Evolutionary conservation across 2,329 filamentous ascomycete species (phyloP).

Genomic region (Pseudocercospora macadamiae): DNA sequence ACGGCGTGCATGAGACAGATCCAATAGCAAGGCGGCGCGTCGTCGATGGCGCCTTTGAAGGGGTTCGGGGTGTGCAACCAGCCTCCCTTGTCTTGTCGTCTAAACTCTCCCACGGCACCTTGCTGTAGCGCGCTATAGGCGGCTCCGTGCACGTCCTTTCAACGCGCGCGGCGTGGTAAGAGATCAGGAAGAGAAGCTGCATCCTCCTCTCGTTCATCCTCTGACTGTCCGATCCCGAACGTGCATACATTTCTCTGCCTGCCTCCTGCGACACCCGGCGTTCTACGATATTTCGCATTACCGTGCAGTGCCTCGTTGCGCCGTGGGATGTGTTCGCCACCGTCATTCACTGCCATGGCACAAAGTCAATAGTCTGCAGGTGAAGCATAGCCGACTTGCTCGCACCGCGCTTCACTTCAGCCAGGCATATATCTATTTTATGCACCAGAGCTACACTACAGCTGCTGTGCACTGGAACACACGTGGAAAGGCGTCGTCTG

Average conservation of each 20-base stretch:
- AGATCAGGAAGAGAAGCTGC: background rate
- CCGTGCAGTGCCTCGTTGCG: background rate
- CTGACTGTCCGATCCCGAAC: background rate
- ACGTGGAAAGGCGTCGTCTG: conserved; percentile 18
- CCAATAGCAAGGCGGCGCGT: conserved; percentile 8
- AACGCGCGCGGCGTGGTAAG: background rate
- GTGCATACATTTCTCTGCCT: background rate
- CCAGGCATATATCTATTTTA: conserved; percentile 10
- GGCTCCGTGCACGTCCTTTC: conserved; percentile 1
- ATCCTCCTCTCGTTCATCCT: background rate
- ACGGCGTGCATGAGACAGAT: conserved; percentile 1
- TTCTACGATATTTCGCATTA: background rate
- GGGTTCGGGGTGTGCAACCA: conserved; percentile 2
- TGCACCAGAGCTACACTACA: conserved; percentile 4
- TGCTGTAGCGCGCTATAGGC: conserved; percentile 2
- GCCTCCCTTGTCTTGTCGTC: conserved; percentile 1
- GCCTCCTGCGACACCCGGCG: background rate
- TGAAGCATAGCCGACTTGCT: background rate
- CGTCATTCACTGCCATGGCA: conserved; percentile 10
- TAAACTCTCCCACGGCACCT: background rate
- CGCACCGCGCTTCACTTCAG: conserved; percentile 3
- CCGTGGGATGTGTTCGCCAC: conserved; percentile 12
- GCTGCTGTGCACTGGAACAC: conserved; percentile 23
- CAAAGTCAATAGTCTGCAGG: conserved; percentile 9
- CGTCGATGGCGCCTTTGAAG: conserved; percentile 9